Percentiles rank a stretch among this genome's conserved stretches.
These are phyloP conservation scores for Salvia rosmarinus DNA, from an alignment of 257 asterid genomes.

Conservation along the genomic window DNA sequence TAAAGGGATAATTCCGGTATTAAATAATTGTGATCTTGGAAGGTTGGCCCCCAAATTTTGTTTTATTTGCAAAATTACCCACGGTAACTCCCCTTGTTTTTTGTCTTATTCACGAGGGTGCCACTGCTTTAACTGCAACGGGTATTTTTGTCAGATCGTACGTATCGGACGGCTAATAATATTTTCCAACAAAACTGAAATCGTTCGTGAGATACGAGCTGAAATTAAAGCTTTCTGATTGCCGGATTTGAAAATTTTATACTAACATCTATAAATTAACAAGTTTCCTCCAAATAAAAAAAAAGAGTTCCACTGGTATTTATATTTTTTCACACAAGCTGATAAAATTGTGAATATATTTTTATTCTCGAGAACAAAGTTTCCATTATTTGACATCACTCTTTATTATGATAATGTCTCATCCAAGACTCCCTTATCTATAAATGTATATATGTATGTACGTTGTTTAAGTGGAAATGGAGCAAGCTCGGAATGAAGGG, in stretches of 20 bases:
- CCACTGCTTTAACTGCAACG: constrained; percentile 43
- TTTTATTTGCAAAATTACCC: constrained; percentile 35
- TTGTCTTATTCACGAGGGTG: constrained; percentile 36
- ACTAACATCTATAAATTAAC: constrained; percentile 2
- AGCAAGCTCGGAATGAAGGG: no score
- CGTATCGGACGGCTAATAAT: constrained; percentile 31
- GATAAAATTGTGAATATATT: background rate
- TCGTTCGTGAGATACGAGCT: constrained; percentile 20
- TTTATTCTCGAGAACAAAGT: background rate
- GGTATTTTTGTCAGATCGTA: constrained; percentile 34
- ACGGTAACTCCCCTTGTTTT: constrained; percentile 9
- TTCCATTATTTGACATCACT: background rate
- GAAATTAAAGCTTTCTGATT: background rate
- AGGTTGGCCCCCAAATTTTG: constrained; percentile 29
- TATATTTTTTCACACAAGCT: background rate
- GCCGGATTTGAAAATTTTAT: constrained; percentile 2
- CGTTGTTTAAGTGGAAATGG: no score
- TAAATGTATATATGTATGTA: no score
- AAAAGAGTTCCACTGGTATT: background rate
- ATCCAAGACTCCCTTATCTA: no score
- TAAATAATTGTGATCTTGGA: constrained; percentile 25
- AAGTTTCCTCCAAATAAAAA: no score
- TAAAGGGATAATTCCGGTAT: constrained; percentile 37
- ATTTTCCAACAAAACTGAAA: background rate
- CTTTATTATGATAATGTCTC: no score